Evolutionary conservation across 2,329 filamentous ascomycete species (phyloP).

Genomic region (Penicillium thymicola): DNA sequence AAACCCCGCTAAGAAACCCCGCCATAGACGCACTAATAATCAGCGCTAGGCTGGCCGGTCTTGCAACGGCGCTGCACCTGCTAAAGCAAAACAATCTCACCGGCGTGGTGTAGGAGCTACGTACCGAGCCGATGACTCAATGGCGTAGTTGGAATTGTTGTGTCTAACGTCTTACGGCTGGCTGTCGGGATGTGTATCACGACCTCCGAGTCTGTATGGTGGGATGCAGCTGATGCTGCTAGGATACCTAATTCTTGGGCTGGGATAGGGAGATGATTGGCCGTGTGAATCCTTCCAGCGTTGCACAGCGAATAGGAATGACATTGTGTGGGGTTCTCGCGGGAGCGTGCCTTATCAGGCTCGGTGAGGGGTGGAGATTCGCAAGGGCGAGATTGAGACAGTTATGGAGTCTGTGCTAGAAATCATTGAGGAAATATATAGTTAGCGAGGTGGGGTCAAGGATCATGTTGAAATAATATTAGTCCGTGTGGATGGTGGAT

Average conservation of each 20-base stretch:
- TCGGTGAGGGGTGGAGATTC: not conserved
- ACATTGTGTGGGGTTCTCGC: conserved; percentile 34
- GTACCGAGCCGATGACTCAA: conserved; percentile 29
- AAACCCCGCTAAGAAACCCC: not conserved
- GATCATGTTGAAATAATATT: too few relatives aligned
- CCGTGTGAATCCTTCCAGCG: conserved; percentile 19
- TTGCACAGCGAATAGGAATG: conserved; percentile 23
- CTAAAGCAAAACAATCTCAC: conserved; percentile 17
- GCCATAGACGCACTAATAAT: conserved; percentile 16
- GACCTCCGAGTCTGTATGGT: conserved; percentile 18
- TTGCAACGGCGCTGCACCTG: conserved; percentile 14
- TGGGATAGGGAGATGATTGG: conserved; percentile 23
- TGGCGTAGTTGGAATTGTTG: conserved; percentile 21
- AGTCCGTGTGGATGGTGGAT: not conserved
- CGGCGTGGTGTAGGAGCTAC: conserved; percentile 29
- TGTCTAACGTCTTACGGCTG: conserved; percentile 29
- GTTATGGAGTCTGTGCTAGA: not conserved
- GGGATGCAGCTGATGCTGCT: conserved; percentile 9
- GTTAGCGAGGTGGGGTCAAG: not conserved
- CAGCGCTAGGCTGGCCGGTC: conserved; percentile 15
- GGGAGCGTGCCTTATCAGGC: conserved; percentile 1
- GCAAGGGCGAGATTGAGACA: not conserved
- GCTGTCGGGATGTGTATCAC: conserved; percentile 25
- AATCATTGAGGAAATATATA: not conserved
- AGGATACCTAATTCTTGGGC: not conserved